Evolutionary conservation across 75 land plant genomes (phyloP), one percentile per base, ranked within the genome.

Genomic region (Cryptomeria japonica): DNA sequence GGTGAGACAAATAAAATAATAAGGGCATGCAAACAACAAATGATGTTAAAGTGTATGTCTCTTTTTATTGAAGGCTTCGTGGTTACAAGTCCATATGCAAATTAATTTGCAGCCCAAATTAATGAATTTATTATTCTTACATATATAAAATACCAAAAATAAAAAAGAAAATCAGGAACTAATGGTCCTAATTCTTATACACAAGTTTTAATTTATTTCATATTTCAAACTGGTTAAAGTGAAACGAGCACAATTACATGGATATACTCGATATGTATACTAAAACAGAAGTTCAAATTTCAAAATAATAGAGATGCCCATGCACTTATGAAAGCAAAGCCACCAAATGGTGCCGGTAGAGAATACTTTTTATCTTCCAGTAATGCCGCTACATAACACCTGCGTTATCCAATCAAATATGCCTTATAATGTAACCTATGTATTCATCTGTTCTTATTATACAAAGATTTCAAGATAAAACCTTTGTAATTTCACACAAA

Each of bases 301-400:
- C 85, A 96, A 87, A 97, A 96, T 58, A 96, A 92, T 78, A 97
- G 93, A 47, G 95, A 91, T 42, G 93, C 99, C 99, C 99, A 97
- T 38, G 95, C 99, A 79, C 84, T 96, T 70, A 97, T 90, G 37
- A 97, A 97, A 39, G 97, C 94, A 90, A 96, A 94, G 28, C 99
- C 99, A 80, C 99, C 99, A 89, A 95, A 91, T 22, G 99, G 99
- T 3, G 98, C 99, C 3, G 92, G 80, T 31, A 85, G 58, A 31
- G 95, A 83, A 86, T 96, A 94, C 82, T 91, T 96, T 84, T 94
- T 90, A 91, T 96, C 95, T 90, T 97, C 99, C 14, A 94, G 88
- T 31, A 87, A 91, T 53, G 99, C 99, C 38, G 91, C 96, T 70
- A 93, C 87, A 87, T 97, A 97, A 64, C 99, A 97, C 92, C 99